Conservation (phyloP, 345 rosid species). For the Pistacia integerrima region DNA sequence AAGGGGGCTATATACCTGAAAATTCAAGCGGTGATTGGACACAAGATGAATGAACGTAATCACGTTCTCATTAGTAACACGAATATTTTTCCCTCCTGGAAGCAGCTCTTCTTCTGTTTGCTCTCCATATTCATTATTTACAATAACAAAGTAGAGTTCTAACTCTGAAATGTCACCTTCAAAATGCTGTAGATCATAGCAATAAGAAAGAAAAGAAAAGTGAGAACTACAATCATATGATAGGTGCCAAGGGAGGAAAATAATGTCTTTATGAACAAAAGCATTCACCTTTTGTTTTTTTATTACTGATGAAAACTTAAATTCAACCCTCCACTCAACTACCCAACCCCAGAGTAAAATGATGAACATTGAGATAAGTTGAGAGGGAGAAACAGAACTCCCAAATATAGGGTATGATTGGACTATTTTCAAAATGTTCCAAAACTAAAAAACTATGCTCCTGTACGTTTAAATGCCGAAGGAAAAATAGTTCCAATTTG, state of each 20-base stretch:
- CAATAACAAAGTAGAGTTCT: slow-evolving; percentile 90
- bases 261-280: neutral
- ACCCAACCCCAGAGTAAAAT: neutral
- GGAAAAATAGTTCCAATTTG: neutral
- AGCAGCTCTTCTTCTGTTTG: slow-evolving; percentile 92
- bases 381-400: neutral
- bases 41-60: slow-evolving; percentile 93
- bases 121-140: slow-evolving; percentile 97
- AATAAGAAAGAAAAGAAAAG: neutral
- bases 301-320: neutral
- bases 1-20: slow-evolving; percentile 54
- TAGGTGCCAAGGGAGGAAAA: neutral
- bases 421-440: neutral
- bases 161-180: slow-evolving; percentile 76
- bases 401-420: neutral
- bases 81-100: slow-evolving; percentile 79
- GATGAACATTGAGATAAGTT: neutral
- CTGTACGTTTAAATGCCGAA: neutral
- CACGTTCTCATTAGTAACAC: slow-evolving; percentile 88
- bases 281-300: neutral
- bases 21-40: slow-evolving; percentile 93
- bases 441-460: neutral
- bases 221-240: slow-evolving; percentile 11
- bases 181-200: slow-evolving; percentile 64
- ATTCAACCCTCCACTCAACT: neutral